phyloP scores from a whole-genome alignment of 129 eudicot species.

The Centrapalus pauciflorus region DNA sequence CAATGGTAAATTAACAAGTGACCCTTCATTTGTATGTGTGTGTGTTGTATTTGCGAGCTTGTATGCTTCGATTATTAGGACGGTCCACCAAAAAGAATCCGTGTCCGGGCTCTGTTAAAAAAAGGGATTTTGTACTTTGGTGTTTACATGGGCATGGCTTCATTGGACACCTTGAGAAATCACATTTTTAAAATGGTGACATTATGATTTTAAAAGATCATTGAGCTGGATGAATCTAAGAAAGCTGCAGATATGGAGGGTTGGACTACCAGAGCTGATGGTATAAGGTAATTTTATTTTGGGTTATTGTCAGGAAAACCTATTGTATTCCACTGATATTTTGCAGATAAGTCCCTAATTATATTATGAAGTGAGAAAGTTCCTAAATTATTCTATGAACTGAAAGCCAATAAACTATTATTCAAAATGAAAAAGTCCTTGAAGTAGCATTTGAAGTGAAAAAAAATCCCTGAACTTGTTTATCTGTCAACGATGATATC shows the following conservation, averaged over 20 bases:
- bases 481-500: too few relatives aligned
- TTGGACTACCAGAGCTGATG: constrained; percentile 73
- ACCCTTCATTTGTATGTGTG: background rate
- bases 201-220: constrained; percentile 37
- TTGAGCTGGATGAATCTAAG: constrained; percentile 75
- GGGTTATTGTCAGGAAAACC: too few relatives aligned
- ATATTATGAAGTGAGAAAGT: too few relatives aligned
- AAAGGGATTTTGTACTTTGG: background rate
- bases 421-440: too few relatives aligned
- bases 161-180: background rate
- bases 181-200: background rate
- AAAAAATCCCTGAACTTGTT: too few relatives aligned
- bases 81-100: background rate
- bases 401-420: too few relatives aligned
- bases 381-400: too few relatives aligned
- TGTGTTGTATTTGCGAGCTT: background rate
- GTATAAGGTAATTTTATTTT: constrained; percentile 48
- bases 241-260: constrained; percentile 63
- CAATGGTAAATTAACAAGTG: constrained; percentile 49
- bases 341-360: too few relatives aligned
- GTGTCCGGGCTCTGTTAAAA: background rate
- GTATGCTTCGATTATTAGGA: background rate
- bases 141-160: background rate
- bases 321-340: too few relatives aligned
- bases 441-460: too few relatives aligned